Percentiles rank a stretch among this genome's conserved stretches.
These are phyloP conservation scores for Linnemannia schmuckeri DNA, from an alignment of 192 early-diverging fungal species.

Conservation along the genomic window DNA sequence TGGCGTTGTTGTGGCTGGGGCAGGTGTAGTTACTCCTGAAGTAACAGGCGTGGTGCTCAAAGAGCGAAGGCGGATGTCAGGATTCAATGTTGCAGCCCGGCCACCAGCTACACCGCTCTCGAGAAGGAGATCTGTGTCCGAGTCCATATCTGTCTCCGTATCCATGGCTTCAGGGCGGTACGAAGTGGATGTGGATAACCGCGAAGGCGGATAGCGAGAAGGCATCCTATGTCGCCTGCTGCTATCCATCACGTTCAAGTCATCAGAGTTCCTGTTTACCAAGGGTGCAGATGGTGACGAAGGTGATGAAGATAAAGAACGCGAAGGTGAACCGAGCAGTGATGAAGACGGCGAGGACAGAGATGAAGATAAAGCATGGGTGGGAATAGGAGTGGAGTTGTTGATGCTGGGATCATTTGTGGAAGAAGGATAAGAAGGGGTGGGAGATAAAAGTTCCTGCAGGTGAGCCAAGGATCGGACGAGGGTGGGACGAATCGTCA, in stretches of 20 bases:
- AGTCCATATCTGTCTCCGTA: conserved; percentile 7
- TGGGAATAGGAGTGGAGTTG: not conserved
- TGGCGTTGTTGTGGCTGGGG: not conserved
- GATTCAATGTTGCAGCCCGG: not conserved
- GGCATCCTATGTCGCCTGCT: not conserved
- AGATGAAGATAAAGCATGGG: not conserved
- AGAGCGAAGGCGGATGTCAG: not conserved
- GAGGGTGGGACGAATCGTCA: conserved; percentile 20
- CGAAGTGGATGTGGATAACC: conserved; percentile 18
- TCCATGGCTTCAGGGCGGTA: conserved; percentile 4
- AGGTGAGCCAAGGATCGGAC: conserved; percentile 33
- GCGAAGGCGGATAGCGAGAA: conserved; percentile 29
- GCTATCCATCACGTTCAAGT: not conserved
- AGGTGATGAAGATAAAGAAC: not conserved
- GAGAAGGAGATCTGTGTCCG: conserved; percentile 1
- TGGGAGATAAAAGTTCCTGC: conserved; percentile 9
- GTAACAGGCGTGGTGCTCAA: not conserved
- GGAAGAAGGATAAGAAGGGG: not conserved
- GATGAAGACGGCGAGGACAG: not conserved
- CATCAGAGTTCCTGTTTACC: not conserved
- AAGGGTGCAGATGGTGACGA: not conserved
- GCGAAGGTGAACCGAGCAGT: not conserved
- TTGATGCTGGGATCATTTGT: not conserved
- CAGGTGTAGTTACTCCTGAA: not conserved
- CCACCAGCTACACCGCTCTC: not conserved